phyloP scores from a whole-genome alignment of 169 alveolate species.

The Theileria orientalis region DNA sequence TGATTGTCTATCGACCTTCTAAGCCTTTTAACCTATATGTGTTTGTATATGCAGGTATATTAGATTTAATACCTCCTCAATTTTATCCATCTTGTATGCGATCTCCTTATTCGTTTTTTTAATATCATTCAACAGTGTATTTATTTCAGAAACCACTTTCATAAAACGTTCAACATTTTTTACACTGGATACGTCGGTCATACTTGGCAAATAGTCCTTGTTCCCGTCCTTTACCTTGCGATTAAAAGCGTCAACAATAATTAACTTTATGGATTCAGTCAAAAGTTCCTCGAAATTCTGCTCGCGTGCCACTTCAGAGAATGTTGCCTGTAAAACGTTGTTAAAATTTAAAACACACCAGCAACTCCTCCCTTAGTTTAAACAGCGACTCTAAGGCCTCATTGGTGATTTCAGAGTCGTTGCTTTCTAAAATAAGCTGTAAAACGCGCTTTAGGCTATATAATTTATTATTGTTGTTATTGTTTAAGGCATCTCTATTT shows the following conservation, averaged over 20 bases:
- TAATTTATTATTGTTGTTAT: background rate
- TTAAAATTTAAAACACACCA: conserved; percentile 12
- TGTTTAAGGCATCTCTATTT: background rate
- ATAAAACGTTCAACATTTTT: background rate
- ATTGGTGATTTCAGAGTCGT: conserved; percentile 48
- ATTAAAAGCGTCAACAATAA: conserved; percentile 48
- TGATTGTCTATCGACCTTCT: background rate
- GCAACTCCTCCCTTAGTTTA: conserved; percentile 40
- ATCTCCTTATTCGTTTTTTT: background rate
- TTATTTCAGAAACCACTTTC: background rate
- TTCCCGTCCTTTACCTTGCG: conserved; percentile 58
- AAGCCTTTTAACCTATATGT: background rate
- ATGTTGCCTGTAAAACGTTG: conserved; percentile 25
- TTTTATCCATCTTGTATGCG: background rate
- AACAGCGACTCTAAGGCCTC: conserved; percentile 41
- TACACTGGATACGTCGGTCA: background rate
- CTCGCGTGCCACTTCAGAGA: conserved; percentile 27
- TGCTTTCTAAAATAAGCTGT: conserved; percentile 30
- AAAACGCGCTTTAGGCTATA: conserved; percentile 52
- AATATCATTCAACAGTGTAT: background rate
- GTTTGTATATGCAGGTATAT: background rate
- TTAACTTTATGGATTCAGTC: conserved; percentile 35
- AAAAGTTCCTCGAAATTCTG: conserved; percentile 30
- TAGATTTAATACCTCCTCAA: background rate
- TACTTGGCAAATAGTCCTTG: background rate